Base-by-base conservation (phyloP, 2,329 filamentous ascomycete genomes). In the Arthroderma uncinatum region DNA sequence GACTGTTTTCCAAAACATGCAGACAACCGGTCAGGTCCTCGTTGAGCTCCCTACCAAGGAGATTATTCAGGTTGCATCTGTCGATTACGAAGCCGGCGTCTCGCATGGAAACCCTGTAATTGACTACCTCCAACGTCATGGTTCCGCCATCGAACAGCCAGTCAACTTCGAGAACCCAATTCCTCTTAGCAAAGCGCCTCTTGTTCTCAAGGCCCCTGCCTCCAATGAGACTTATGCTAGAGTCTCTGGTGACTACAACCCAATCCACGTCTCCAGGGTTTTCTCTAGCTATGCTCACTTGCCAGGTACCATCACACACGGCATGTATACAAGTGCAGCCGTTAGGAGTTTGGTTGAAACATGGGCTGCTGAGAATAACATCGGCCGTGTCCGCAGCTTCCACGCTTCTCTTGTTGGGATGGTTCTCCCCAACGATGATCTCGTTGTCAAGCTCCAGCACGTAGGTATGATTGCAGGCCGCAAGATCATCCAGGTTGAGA, bases 401-500 rank as follows among this genome's bases (percentile, higher is more conserved):
- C 90, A 96, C 68, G 93, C 91, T 61, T 92, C 87, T 21, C 81
- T 98, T 53, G 91, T 95, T n/a, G 93, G 93, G 63, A 98, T 98
- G 93, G 94, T 98, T 9, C 79, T 98, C 60, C 93, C 93, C 56
- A 95, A 97, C 65, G 94, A 98, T 68, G 87, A 92, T 61, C 87
- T 98, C 62, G 83, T 94, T 63, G 92, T 98, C 67, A 95, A 90
- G 76, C 82, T 98, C 55, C 89, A 96, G 77, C 93, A 98, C 69
- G 86, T 94, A 33, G 93, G 92, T 68, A 98, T 98, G 93, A 87
- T 98, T 60, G 86, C 89, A 67, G 93, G 93, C 68, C 91, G 93
- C 73, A 98, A 97, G 82, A 97, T 97, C 74, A 93, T 98, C 80
- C 97, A 95, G 79, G 89, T 98, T 54, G 93, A 97, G 75, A 91